A percentile compares a stretch with the other conserved stretches of the same genome.
Conservation (phyloP, 768 basidiomycete genomes). For the Boletales sp. region DNA sequence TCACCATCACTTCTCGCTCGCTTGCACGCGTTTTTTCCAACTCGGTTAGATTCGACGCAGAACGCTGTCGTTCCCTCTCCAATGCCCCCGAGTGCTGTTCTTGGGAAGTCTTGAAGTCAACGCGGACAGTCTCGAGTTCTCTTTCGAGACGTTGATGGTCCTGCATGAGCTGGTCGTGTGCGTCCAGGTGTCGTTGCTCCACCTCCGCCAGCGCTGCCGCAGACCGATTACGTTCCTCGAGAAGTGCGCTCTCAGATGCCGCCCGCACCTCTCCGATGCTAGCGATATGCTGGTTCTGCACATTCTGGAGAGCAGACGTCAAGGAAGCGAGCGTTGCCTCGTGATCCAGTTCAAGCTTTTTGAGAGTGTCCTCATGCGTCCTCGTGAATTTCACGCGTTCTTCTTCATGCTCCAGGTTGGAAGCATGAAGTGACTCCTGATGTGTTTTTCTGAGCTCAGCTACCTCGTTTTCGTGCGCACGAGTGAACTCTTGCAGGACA, state of each 20-base stretch:
- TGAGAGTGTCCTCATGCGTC: constrained; percentile 41
- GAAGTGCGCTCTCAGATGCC: constrained; percentile 33
- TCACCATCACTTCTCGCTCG: constrained; percentile 34
- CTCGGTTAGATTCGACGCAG: constrained; percentile 16
- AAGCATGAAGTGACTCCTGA: constrained; percentile 34
- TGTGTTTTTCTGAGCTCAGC: constrained; percentile 47
- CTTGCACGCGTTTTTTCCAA: constrained; percentile 13
- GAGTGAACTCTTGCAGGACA: constrained; percentile 52
- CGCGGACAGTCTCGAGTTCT: constrained; percentile 61
- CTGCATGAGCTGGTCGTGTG: constrained; percentile 39
- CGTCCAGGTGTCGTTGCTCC: constrained; percentile 44
- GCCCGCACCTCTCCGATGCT: constrained; percentile 35
- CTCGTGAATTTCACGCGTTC: constrained; percentile 34
- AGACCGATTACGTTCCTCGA: constrained; percentile 47
- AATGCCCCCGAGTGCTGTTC: constrained; percentile 16
- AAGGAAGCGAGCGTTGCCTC: constrained; percentile 42
- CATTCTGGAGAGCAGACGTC: constrained; percentile 37
- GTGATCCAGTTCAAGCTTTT: constrained; percentile 44
- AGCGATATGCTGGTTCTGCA: constrained; percentile 32
- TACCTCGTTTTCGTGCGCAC: constrained; percentile 54
- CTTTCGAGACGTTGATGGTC: constrained; percentile 36
- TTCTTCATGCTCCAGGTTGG: constrained; percentile 31
- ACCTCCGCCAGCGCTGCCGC: constrained; percentile 46
- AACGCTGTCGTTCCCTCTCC: constrained; percentile 27
- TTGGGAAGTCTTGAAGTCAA: constrained; percentile 29